Evolutionary conservation across 768 basidiomycete species (phyloP), one percentile per base, ranked within the genome.

Genomic region (Pisolithus tinctorius): DNA sequence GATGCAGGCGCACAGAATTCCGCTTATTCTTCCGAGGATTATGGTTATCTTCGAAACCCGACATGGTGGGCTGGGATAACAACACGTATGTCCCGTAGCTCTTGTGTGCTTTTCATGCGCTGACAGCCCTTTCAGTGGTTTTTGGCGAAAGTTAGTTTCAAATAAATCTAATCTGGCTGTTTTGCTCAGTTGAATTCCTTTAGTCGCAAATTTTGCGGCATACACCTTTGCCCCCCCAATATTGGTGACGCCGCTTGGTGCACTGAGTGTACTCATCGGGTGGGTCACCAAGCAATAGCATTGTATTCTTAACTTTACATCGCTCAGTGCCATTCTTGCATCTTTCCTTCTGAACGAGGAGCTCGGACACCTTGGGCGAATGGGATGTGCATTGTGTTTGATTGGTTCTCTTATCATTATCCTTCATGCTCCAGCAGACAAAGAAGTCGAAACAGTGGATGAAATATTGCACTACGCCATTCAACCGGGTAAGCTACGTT

Each of bases 191-290:
- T 42, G 25, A 45, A 1, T 30, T 47, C 16, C 34, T 44, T 31
- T 55, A 88, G 84, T 85, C 53, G 87, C 88, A 50, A 89, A 89
- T 71, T 98, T 98, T 69, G 93, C 94, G 6, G 95, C 95, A 7
- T 97, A 97, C 65, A 89, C 93, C 0, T 99, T 97, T 60, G 96
- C 96, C 2, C 96, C 95, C 54, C 91, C 96, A 59, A 94, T 97
- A 63, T 76, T 99, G 50, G 93, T 99, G n/a, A 97, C 95, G 1
- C 96, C 96, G 1, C 71, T 99, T n/a, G 96, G 96, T 49, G 93
- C 95, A 20, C 75, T 96, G 40, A 94, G 91, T 65, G 96, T 99
- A 11, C 79, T 99, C 56, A 89, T 99, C 54, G 96, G 95, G 94
- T 95, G 60, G 53, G 84, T 71, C 10, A 14, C 29, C 25, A 54